These are phyloP conservation scores for Hortiboletus campestris DNA, from an alignment of 768 basidiomycete genomes.

Conservation along the genomic window DNA sequence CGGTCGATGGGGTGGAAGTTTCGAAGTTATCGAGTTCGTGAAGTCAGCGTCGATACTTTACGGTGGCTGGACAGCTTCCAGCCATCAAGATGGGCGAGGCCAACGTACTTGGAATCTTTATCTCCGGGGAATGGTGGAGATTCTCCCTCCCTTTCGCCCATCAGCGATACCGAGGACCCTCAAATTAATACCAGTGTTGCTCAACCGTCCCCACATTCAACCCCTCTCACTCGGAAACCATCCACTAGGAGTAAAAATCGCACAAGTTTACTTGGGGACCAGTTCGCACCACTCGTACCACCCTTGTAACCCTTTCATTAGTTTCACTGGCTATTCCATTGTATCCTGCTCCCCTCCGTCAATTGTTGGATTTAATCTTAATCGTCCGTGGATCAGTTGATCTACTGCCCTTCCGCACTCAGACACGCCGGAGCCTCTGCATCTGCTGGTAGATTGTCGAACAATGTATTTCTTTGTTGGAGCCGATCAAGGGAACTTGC, in stretches of 20 bases:
- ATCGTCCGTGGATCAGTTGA: background rate
- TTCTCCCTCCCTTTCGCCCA: constrained; percentile 26
- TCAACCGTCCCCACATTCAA: constrained; percentile 25
- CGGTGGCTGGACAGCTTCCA: constrained; percentile 69
- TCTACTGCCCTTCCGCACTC: background rate
- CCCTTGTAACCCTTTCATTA: constrained; percentile 8
- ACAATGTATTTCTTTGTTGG: background rate
- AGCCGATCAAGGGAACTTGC: background rate
- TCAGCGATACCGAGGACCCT: constrained; percentile 34
- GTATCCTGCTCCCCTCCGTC: background rate
- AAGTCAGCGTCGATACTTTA: constrained; percentile 57
- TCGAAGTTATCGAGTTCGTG: constrained; percentile 56
- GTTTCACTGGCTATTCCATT: background rate
- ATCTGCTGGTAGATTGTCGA: constrained; percentile 11
- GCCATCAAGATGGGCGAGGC: constrained; percentile 55
- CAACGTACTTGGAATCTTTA: constrained; percentile 33
- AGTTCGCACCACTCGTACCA: constrained; percentile 19
- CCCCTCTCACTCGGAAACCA: constrained; percentile 67
- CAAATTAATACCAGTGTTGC: constrained; percentile 39
- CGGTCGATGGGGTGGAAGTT: constrained; percentile 58
- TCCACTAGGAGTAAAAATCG: constrained; percentile 57
- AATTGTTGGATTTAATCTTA: background rate
- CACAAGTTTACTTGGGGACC: constrained; percentile 41
- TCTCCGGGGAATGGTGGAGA: constrained; percentile 32
- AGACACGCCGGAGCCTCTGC: background rate